A percentile compares a stretch with the other conserved stretches of the same genome.
These are phyloP conservation scores for Acanthamoeba royreba DNA, from an alignment of 208 protist genomes.

Conservation along the genomic window DNA sequence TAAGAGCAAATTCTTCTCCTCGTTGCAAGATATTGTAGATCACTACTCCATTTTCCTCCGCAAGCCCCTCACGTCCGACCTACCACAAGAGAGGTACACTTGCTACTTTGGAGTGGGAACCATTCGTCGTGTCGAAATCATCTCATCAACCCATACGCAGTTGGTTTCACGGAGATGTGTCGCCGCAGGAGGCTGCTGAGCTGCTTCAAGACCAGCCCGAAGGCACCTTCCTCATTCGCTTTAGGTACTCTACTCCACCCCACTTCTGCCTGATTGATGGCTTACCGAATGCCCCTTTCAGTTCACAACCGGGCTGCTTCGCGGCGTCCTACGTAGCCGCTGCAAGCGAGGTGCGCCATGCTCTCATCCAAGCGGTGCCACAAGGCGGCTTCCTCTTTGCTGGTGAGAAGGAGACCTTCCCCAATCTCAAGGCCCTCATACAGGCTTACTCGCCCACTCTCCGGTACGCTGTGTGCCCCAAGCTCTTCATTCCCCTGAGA, in stretches of 20 bases:
- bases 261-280: background rate
- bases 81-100: background rate
- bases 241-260: background rate
- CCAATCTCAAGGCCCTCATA: background rate
- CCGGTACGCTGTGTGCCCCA: background rate
- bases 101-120: background rate
- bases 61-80: background rate
- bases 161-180: slow-evolving; percentile 41
- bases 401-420: slow-evolving; percentile 35
- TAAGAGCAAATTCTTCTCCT: background rate
- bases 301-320: slow-evolving; percentile 20
- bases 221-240: slow-evolving; percentile 36
- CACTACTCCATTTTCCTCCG: slow-evolving; percentile 19
- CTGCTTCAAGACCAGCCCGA: background rate
- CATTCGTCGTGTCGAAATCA: background rate
- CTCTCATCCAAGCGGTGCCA: slow-evolving; percentile 18
- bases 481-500: background rate
- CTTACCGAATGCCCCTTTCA: background rate
- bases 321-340: background rate
- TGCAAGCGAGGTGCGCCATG: background rate
- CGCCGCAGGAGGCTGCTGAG: background rate
- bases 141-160: background rate
- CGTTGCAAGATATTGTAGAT: slow-evolving; percentile 5
- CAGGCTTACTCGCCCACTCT: background rate
- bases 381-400: slow-evolving; percentile 14